Percentiles rank a stretch among this genome's conserved stretches.
Evolutionary conservation across 495 filamentous ascomycete species (phyloP).

Genomic region (Talaromyces adpressus): DNA sequence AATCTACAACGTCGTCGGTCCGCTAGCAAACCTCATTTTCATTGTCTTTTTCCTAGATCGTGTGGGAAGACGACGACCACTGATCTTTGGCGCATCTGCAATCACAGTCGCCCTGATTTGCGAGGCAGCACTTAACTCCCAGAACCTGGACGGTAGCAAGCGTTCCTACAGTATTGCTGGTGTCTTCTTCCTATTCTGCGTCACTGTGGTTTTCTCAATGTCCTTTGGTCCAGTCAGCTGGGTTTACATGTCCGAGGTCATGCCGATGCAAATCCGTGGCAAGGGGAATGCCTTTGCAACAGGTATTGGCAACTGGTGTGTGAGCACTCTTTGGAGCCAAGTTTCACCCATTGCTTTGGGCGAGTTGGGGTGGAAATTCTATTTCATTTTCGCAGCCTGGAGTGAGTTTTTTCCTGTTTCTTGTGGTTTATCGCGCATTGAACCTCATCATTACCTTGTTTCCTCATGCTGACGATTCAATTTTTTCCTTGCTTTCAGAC

Average conservation of each 20-base stretch:
- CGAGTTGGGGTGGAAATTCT: conserved; percentile 37
- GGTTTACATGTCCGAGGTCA: conserved; percentile 44
- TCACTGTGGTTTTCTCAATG: conserved; percentile 39
- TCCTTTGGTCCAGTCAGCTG: conserved; percentile 42
- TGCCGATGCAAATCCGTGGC: conserved; percentile 44
- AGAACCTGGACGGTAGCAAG: conserved; percentile 27
- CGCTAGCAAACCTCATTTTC: conserved; percentile 41
- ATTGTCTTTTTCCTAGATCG: conserved; percentile 36
- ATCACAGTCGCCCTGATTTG: conserved; percentile 37
- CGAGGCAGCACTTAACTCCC: conserved; percentile 33
- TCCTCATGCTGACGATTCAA: conserved; percentile 7
- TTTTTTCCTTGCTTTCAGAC: conserved; percentile 21
- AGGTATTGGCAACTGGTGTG: conserved; percentile 42
- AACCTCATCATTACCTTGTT: conserved; percentile 5
- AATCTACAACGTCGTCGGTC: conserved; percentile 55
- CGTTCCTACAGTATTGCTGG: conserved; percentile 33
- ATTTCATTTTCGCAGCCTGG: conserved; percentile 37
- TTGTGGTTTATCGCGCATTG: too few species aligned
- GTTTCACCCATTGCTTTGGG: conserved; percentile 41
- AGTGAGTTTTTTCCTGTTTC: conserved; percentile 18
- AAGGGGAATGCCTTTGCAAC: conserved; percentile 42
- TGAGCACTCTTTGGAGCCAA: conserved; percentile 44
- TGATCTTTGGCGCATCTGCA: conserved; percentile 31
- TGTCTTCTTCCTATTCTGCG: conserved; percentile 44
- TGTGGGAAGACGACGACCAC: conserved; percentile 28